These are phyloP conservation scores for Trametes sp. DNA, from an alignment of 1,284 basidiomycete genomes.

Conservation along the genomic window DNA sequence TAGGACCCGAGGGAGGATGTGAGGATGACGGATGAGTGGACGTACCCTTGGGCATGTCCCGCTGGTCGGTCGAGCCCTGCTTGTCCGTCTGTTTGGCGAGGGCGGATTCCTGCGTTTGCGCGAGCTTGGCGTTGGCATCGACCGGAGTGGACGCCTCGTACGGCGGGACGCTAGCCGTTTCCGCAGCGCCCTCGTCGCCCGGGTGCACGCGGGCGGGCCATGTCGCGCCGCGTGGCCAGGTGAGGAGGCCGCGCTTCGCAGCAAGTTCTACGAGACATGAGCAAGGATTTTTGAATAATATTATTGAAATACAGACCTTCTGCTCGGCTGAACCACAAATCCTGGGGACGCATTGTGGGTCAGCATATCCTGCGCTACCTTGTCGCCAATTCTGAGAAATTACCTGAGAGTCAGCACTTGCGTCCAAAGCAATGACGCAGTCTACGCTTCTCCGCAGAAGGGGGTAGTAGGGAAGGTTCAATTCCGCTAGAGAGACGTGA, in stretches of 20 bases:
- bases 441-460: slow-evolving; percentile 48
- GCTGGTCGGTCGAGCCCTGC: slow-evolving; percentile 29
- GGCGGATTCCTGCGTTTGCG: slow-evolving; percentile 36
- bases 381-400: neutral
- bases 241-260: slow-evolving; percentile 41
- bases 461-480: slow-evolving; percentile 52
- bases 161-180: slow-evolving; percentile 9
- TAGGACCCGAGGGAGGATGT: neutral
- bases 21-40: too few species aligned
- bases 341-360: slow-evolving; percentile 29
- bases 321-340: slow-evolving; percentile 51
- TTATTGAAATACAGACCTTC: slow-evolving; percentile 40
- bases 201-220: slow-evolving; percentile 42
- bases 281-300: neutral
- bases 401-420: slow-evolving; percentile 50
- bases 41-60: slow-evolving; percentile 31
- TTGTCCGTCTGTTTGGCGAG: slow-evolving; percentile 37
- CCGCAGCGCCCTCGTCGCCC: slow-evolving; percentile 17
- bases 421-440: slow-evolving; percentile 51
- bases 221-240: slow-evolving; percentile 47
- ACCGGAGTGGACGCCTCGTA: slow-evolving; percentile 23
- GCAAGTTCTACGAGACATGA: slow-evolving; percentile 42
- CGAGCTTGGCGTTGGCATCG: slow-evolving; percentile 35
- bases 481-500: slow-evolving; percentile 37
- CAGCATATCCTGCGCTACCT: neutral